phyloP scores from a whole-genome alignment of 1,139 yeast genomes.

The Geotrichum macrosporum region DNA sequence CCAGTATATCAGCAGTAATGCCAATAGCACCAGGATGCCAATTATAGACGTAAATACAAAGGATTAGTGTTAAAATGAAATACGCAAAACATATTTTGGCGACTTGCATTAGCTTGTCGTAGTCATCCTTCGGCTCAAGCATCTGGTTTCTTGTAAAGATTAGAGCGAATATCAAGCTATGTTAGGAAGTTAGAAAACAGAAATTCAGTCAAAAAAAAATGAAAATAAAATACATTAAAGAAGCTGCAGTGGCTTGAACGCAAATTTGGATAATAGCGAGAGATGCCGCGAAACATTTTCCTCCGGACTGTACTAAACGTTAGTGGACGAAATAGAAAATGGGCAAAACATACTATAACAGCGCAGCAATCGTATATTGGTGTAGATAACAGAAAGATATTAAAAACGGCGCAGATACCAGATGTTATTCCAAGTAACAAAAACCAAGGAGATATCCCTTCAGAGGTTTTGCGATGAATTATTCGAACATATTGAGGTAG shows the following conservation, averaged over 20 bases:
- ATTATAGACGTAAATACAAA: slow-evolving; percentile 28
- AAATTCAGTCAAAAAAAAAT: slow-evolving; percentile 32
- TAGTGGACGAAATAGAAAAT: slow-evolving; percentile 48
- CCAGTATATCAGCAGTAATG: slow-evolving; percentile 39
- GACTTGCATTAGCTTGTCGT: slow-evolving; percentile 26
- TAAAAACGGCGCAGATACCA: slow-evolving; percentile 64
- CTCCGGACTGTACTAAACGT: slow-evolving; percentile 37
- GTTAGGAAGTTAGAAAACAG: slow-evolving; percentile 19
- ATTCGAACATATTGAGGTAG: slow-evolving; percentile 71
- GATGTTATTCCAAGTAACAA: slow-evolving; percentile 69
- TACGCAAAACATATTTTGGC: slow-evolving; percentile 29
- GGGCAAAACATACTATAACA: slow-evolving; percentile 28
- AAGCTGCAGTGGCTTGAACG: slow-evolving; percentile 62
- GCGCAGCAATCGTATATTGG: slow-evolving; percentile 39
- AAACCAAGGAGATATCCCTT: slow-evolving; percentile 74
- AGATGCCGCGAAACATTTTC: slow-evolving; percentile 67
- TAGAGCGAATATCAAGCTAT: slow-evolving; percentile 25
- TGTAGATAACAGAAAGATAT: slow-evolving; percentile 56
- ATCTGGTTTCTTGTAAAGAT: slow-evolving; percentile 24
- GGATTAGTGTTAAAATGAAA: slow-evolving; percentile 26
- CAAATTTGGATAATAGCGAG: slow-evolving; percentile 68
- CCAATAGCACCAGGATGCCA: slow-evolving; percentile 23
- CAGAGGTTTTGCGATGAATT: slow-evolving; percentile 56
- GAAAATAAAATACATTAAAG: slow-evolving; percentile 56
- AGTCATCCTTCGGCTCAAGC: slow-evolving; percentile 30